Evolutionary conservation across 1,284 basidiomycete species (phyloP).

Genomic region (Microbotryomycetes sp.): DNA sequence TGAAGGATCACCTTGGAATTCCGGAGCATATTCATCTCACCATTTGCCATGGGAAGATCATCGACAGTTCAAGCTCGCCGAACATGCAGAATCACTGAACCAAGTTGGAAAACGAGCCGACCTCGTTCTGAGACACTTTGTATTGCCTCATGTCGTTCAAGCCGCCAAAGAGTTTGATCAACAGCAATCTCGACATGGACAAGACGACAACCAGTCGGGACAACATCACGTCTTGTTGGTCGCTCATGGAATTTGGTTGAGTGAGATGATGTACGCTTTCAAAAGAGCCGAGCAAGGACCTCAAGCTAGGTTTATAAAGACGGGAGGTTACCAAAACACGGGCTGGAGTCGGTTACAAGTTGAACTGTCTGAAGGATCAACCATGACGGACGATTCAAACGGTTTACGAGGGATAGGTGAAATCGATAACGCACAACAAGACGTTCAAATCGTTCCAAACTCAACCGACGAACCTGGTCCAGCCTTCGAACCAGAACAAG

Average conservation of each 20-base stretch:
- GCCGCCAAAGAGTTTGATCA: too few relatives aligned
- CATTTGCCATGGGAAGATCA: constrained; percentile 36
- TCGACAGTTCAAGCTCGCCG: constrained; percentile 45
- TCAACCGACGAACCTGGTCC: neutral
- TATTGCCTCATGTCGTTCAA: constrained; percentile 53
- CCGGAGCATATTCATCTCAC: constrained; percentile 23
- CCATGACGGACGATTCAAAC: neutral
- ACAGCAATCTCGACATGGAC: too few relatives aligned
- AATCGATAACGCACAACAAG: neutral
- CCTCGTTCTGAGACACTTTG: constrained; percentile 51
- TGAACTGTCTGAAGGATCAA: constrained; percentile 29
- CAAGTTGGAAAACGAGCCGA: constrained; percentile 60
- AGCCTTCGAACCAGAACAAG: neutral
- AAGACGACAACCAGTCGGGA: constrained; percentile 1
- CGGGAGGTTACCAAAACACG: constrained; percentile 46
- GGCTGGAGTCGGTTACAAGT: constrained; percentile 46
- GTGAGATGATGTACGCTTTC: constrained; percentile 45
- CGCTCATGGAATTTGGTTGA: constrained; percentile 71
- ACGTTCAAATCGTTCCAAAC: too few relatives aligned
- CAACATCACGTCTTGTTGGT: constrained; percentile 59
- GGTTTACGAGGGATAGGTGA: neutral
- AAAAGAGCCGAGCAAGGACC: constrained; percentile 37
- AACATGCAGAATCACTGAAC: constrained; percentile 57
- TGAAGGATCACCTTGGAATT: constrained; percentile 50
- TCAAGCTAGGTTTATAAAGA: constrained; percentile 38